Evolutionary conservation across 2,329 filamentous ascomycete species (phyloP).

Genomic region (Conoideocrella luteorostrata): DNA sequence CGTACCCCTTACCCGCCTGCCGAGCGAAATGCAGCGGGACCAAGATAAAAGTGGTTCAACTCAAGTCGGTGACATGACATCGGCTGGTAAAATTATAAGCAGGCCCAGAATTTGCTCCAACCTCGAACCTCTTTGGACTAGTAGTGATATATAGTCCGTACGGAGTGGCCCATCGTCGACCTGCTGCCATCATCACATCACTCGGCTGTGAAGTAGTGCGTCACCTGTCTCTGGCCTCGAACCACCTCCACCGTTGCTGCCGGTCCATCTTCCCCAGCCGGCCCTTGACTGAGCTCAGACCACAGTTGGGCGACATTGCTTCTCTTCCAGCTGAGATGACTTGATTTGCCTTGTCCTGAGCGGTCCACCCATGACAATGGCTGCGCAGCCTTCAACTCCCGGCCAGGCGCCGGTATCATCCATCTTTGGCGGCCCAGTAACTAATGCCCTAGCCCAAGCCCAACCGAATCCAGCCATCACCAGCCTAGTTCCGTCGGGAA

Average conservation of each 20-base stretch:
- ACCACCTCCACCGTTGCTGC: too few relatives aligned
- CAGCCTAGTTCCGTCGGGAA: slow-evolving; percentile 21
- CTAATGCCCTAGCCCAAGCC: slow-evolving; percentile 18
- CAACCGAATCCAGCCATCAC: slow-evolving; percentile 18
- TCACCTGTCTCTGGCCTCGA: too few relatives aligned
- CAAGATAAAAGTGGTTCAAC: neutral
- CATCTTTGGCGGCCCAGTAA: slow-evolving; percentile 39
- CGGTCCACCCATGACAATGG: slow-evolving; percentile 22
- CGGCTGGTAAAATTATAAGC: neutral
- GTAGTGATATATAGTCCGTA: too few relatives aligned
- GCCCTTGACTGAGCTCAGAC: too few relatives aligned
- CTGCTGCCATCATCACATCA: slow-evolving; percentile 1
- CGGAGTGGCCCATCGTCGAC: too few relatives aligned
- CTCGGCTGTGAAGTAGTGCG: too few relatives aligned
- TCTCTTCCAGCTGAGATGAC: slow-evolving; percentile 8
- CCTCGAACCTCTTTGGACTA: too few relatives aligned
- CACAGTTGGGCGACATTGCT: too few relatives aligned
- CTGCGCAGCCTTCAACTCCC: slow-evolving; percentile 40
- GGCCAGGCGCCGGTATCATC: slow-evolving; percentile 31
- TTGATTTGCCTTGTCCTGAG: neutral
- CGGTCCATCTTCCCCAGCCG: too few relatives aligned
- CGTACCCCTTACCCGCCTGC: neutral
- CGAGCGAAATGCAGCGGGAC: neutral
- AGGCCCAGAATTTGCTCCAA: neutral
- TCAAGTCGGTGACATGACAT: too few relatives aligned